Percentiles rank a stretch among this genome's conserved stretches.
These are phyloP conservation scores for Zygoascus flipseniorum DNA, from an alignment of 805 yeast species.

Conservation along the genomic window DNA sequence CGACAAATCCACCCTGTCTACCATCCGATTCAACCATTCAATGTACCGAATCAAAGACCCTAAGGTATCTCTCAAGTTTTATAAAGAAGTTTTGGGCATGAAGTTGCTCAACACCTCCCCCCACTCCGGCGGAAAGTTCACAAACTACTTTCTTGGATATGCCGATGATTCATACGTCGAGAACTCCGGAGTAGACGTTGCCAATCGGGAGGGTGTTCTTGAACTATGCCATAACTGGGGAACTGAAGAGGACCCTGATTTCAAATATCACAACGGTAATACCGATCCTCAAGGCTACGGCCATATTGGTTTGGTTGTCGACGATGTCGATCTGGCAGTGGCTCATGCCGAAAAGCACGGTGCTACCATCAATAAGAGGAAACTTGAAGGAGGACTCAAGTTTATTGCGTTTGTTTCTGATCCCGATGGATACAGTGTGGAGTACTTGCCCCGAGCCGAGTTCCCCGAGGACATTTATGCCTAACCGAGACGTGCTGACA, in stretches of 20 bases:
- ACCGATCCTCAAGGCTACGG: conserved; percentile 75
- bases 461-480: conserved; percentile 18
- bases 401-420: conserved; percentile 78
- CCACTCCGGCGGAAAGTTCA: conserved; percentile 65
- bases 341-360: conserved; percentile 40
- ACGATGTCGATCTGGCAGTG: conserved; percentile 48
- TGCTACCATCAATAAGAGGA: conserved; percentile 36
- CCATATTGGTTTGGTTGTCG: conserved; percentile 68
- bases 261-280: conserved; percentile 79
- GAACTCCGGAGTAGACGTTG: conserved; percentile 24
- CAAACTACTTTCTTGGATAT: conserved; percentile 63
- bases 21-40: conserved; percentile 68
- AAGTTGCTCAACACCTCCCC: conserved; percentile 50
- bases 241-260: conserved; percentile 68
- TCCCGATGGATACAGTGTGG: conserved; percentile 86
- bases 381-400: conserved; percentile 35
- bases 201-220: conserved; percentile 55
- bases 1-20: conserved; percentile 21
- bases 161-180: conserved; percentile 17
- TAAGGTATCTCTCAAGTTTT: conserved; percentile 63
- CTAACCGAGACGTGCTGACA: no score
- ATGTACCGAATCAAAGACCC: conserved; percentile 94
- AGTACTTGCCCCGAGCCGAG: conserved; percentile 45
- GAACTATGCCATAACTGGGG: conserved; percentile 97
- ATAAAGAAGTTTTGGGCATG: conserved; percentile 75